Evolutionary conservation across 139 green algal genomes (phyloP).

Genomic region (Coccomyxa sp.): DNA sequence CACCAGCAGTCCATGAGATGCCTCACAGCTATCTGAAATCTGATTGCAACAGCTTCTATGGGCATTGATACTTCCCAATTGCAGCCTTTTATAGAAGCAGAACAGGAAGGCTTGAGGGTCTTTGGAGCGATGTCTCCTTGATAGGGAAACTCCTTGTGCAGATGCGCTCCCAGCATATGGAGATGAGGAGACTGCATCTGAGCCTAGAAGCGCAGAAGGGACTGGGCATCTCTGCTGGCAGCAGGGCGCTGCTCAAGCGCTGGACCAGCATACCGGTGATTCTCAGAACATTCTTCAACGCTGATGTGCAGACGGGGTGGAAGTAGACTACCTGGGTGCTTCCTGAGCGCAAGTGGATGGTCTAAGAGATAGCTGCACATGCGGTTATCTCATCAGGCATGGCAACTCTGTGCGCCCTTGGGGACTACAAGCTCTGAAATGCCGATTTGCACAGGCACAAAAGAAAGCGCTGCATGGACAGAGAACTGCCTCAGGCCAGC

Average conservation of each 20-base stretch:
- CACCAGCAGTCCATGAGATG: not conserved
- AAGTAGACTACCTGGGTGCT: too few relatives aligned
- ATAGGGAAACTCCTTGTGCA: not conserved
- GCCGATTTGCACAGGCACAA: too few relatives aligned
- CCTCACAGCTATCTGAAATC: not conserved
- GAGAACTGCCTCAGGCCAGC: too few relatives aligned
- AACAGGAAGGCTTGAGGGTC: not conserved
- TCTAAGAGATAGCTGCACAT: too few relatives aligned
- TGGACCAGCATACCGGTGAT: not conserved
- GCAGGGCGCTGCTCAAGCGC: not conserved
- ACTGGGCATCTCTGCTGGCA: not conserved
- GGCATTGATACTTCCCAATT: not conserved
- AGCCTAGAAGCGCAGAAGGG: not conserved
- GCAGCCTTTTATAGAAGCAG: not conserved
- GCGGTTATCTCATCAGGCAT: not conserved
- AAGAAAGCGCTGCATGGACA: too few relatives aligned
- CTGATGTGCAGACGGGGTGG: too few relatives aligned
- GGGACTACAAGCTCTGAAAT: not conserved
- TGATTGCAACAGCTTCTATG: not conserved
- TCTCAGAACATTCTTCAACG: not conserved
- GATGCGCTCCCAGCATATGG: not conserved
- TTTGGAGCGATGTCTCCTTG: too few relatives aligned
- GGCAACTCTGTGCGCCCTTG: not conserved
- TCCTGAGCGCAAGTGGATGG: too few relatives aligned
- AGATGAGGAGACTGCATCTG: not conserved